Conservation (phyloP, 106 monocot species). For the Platanthera guangdongensis region DNA sequence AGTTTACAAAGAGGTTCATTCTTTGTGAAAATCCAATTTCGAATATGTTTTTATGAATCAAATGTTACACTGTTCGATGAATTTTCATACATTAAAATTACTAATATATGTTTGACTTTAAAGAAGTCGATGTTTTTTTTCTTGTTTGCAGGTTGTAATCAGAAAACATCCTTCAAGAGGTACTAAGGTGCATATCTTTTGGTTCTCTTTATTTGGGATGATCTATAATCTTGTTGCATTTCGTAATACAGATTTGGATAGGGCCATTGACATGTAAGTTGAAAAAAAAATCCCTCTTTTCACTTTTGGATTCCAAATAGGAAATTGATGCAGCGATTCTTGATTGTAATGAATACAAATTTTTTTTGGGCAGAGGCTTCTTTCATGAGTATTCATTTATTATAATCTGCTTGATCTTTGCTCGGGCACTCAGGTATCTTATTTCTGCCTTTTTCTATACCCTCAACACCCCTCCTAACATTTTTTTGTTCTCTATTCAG, state of each 20-base stretch:
- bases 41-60: background rate
- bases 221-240: slow-evolving; percentile 84
- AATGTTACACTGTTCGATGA: background rate
- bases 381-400: slow-evolving; percentile 92
- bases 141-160: slow-evolving; percentile 68
- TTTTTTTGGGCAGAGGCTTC: slow-evolving; percentile 32
- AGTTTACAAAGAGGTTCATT: slow-evolving; percentile 83
- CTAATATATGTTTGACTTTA: no score
- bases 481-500: background rate
- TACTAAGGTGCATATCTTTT: slow-evolving; percentile 96
- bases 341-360: no score
- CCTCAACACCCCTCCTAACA: background rate
- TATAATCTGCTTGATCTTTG: slow-evolving; percentile 84
- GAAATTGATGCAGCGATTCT: no score
- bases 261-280: slow-evolving; percentile 38
- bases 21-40: background rate
- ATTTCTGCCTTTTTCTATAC: no score
- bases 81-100: no score
- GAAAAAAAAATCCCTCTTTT: slow-evolving; percentile 6
- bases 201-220: slow-evolving; percentile 90
- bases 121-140: background rate
- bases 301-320: no score
- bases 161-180: slow-evolving; percentile 92
- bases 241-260: slow-evolving; percentile 82
- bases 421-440: slow-evolving; percentile 83